Conservation (phyloP, 495 filamentous ascomycete genomes). For the Podospora sp. region DNA sequence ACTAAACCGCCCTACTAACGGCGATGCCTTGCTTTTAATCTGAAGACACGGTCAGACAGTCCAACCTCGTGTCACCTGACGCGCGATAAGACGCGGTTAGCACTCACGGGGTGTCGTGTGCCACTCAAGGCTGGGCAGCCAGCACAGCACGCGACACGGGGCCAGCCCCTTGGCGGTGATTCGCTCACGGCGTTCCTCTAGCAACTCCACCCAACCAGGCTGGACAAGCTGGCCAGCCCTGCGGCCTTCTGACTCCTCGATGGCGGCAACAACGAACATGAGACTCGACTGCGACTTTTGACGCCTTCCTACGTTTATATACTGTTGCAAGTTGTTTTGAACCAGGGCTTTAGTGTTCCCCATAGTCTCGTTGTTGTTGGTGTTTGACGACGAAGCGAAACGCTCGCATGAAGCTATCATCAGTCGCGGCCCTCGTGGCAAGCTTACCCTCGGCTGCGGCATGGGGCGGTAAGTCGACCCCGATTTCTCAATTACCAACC, state of each 20-base stretch:
- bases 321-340: not conserved
- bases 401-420: conserved; percentile 32
- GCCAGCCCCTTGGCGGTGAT: conserved; percentile 4
- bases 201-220: conserved; percentile 17
- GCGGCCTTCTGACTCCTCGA: conserved; percentile 12
- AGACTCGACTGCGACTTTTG: conserved; percentile 14
- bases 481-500: not conserved
- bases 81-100: conserved; percentile 13
- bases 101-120: conserved; percentile 5
- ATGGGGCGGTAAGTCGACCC: conserved; percentile 34
- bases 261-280: conserved; percentile 1
- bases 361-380: not conserved
- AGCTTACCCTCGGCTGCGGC: conserved; percentile 26
- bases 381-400: conserved; percentile 7
- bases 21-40: not conserved
- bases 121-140: conserved; percentile 6
- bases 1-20: not conserved
- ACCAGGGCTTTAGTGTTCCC: not conserved
- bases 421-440: conserved; percentile 24
- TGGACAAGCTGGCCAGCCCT: conserved; percentile 14
- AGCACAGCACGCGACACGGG: conserved; percentile 17
- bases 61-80: conserved; percentile 2
- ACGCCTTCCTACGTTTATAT: not conserved
- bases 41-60: not conserved
- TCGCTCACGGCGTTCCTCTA: conserved; percentile 22